These are phyloP conservation scores for Papiliotrema nemorosa DNA, from an alignment of 1,284 basidiomycete species.

Conservation along the genomic window DNA sequence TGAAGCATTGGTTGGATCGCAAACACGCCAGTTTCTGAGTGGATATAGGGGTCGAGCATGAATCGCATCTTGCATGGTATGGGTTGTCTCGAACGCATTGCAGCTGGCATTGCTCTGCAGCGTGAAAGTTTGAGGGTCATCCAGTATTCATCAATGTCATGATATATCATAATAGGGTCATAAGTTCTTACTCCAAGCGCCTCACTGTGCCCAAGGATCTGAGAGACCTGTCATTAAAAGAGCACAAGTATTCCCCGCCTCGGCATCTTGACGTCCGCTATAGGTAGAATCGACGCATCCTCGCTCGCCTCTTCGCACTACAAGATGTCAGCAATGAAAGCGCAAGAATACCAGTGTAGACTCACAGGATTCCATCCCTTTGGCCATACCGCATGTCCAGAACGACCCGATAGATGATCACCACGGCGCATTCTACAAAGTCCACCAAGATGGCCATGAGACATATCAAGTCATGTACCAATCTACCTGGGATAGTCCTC, in stretches of 20 bases:
- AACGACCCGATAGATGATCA: slow-evolving; percentile 24
- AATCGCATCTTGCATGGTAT: too few species aligned
- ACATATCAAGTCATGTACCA: slow-evolving; percentile 30
- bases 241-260: too few species aligned
- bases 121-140: not conserved
- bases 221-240: too few species aligned
- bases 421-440: slow-evolving; percentile 24
- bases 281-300: slow-evolving; percentile 8
- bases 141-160: not conserved
- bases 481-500: slow-evolving; percentile 21
- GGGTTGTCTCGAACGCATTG: too few species aligned
- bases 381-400: slow-evolving; percentile 27
- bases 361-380: slow-evolving; percentile 9
- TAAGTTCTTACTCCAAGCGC: not conserved
- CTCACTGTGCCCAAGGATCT: not conserved
- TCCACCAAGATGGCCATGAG: slow-evolving; percentile 21
- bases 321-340: too few species aligned
- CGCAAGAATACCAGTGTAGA: too few species aligned
- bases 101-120: not conserved
- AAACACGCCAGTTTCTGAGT: too few species aligned
- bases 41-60: too few species aligned
- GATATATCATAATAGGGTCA: not conserved
- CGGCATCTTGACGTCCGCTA: too few species aligned
- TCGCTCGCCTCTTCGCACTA: too few species aligned
- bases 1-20: too few species aligned